Base-by-base conservation (phyloP, 768 basidiomycete species). In the Auriscalpium vulgare region DNA sequence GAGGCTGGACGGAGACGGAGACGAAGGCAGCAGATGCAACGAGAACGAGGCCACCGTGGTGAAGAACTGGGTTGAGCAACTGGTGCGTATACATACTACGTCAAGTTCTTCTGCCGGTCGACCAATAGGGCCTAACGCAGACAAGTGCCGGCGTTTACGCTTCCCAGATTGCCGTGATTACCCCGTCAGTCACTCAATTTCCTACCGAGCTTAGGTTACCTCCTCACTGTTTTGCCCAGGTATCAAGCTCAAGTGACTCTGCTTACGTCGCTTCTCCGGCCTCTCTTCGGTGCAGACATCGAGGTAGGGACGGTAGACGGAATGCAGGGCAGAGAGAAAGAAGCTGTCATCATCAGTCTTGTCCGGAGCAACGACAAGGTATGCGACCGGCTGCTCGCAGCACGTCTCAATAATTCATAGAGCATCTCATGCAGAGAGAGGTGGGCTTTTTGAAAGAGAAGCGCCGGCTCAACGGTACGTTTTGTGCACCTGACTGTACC, bases 251-350 rank as follows among this genome's bases (percentile, higher is more conserved):
- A 99, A 69, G 95, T 98, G 4, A 82, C 87, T 2, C 77, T 94
- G 1, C 75, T 98, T 40, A 81, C 90, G 0, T 84, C 87, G 0
- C 72, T 92, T 45, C 73, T 99, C 17, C 82, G 87, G 21, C 83
- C 87, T 0, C 67, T 73, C n/a, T 78, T 88, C 63, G 88, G 87
- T 0, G 68, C 75, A 0, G 73, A 74, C 23, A 78, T 98, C 1
- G 94, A 97, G 62, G 91, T 97, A 46, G 97, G 95, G 1, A 91
- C 88, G 0, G 94, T 98, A 1, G 97, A 98, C 66, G 93, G 94
- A 0, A 90, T 97, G 85, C 97, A 99, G 74, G 95, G 95, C 0
- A 82, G 97, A 50, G 95, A 99, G 68, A 92, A 92, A 62, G 92
- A 98, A 53, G 93, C 93, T 0, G 83, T 98, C 40, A 82, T 98